Conservation (phyloP, 169 alveolate genomes). For the Plasmodium gaboni region DNA sequence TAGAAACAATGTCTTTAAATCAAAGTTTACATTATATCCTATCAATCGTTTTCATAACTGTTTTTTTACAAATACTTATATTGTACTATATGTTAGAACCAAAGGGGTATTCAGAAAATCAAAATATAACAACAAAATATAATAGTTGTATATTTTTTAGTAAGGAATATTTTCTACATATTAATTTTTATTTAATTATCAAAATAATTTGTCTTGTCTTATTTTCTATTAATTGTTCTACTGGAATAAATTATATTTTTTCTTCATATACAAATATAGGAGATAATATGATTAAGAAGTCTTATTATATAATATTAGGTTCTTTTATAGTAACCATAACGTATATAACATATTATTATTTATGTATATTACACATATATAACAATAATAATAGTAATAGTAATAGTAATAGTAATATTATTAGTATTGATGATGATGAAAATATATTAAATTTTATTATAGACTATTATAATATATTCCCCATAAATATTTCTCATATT, state of each 20-base stretch:
- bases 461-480: not conserved
- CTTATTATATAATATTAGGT: constrained; percentile 34
- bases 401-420: not conserved
- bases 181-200: constrained; percentile 25
- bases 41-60: constrained; percentile 10
- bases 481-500: constrained; percentile 15
- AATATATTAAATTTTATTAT: not conserved
- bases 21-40: constrained; percentile 40
- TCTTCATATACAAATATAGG: constrained; percentile 68
- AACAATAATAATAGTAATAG: too few relatives aligned
- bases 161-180: constrained; percentile 35
- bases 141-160: constrained; percentile 13
- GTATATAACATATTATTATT: constrained; percentile 32
- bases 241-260: constrained; percentile 73
- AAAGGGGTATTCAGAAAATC: not conserved
- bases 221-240: constrained; percentile 58
- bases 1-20: constrained; percentile 46
- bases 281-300: constrained; percentile 21
- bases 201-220: constrained; percentile 32
- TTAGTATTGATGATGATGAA: constrained; percentile 8
- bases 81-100: constrained; percentile 6
- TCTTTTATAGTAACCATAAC: constrained; percentile 19
- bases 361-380: constrained; percentile 14
- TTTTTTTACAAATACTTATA: constrained; percentile 21
- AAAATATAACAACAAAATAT: not conserved